Conservation (phyloP, 2,329 filamentous ascomycete genomes). For the Thielaviopsis euricoi region DNA sequence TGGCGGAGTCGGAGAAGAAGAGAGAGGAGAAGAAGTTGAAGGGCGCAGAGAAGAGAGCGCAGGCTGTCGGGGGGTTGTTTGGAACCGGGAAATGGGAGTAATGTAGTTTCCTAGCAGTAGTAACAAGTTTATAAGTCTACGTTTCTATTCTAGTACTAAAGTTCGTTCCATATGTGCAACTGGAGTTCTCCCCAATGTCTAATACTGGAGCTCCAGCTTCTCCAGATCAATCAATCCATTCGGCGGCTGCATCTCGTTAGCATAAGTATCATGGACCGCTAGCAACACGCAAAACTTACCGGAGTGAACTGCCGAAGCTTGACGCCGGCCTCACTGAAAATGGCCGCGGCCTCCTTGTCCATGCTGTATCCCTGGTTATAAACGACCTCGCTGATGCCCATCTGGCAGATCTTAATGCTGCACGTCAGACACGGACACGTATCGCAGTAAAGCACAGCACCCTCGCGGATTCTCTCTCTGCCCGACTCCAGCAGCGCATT, state of each 20-base stretch:
- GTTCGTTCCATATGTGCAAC: no score
- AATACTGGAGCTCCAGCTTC: slow-evolving; percentile 23
- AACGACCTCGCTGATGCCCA: slow-evolving; percentile 89
- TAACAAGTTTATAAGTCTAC: neutral
- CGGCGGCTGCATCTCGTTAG: slow-evolving; percentile 30
- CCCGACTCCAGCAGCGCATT: slow-evolving; percentile 92
- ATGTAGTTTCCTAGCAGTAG: neutral
- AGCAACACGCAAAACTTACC: slow-evolving; percentile 31
- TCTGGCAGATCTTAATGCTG: slow-evolving; percentile 95
- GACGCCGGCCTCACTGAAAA: slow-evolving; percentile 73
- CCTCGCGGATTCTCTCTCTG: slow-evolving; percentile 70
- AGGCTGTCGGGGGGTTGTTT: slow-evolving; percentile 41
- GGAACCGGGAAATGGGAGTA: slow-evolving; percentile 38
- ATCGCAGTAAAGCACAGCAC: slow-evolving; percentile 78
- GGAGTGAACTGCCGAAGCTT: slow-evolving; percentile 75
- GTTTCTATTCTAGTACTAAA: neutral
- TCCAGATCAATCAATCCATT: slow-evolving; percentile 49
- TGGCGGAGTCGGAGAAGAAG: slow-evolving; percentile 40
- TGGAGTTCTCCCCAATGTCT: no score
- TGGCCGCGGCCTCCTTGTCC: slow-evolving; percentile 66
- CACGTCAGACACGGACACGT: slow-evolving; percentile 95
- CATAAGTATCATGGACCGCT: neutral
- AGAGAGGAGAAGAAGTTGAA: slow-evolving; percentile 41
- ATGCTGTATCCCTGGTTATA: slow-evolving; percentile 91
- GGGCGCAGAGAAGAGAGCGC: slow-evolving; percentile 38